Percentiles rank a stretch among this genome's conserved stretches.
These are phyloP conservation scores for Pisolithus tinctorius DNA, from an alignment of 768 basidiomycete species.

Conservation along the genomic window DNA sequence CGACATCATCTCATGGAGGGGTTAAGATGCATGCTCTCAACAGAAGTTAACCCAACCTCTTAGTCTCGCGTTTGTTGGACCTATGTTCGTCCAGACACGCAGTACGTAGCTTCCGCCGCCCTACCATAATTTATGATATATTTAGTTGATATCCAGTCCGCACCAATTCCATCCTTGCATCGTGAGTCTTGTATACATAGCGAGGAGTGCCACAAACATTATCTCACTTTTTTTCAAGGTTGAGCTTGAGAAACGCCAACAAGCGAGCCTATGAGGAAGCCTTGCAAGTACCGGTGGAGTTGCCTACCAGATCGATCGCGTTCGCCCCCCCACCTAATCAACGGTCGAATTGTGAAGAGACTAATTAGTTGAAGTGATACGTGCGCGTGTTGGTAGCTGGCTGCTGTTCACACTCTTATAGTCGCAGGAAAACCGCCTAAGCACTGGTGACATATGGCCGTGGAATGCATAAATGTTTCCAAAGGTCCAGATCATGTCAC, in stretches of 20 bases:
- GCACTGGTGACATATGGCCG: slow-evolving; percentile 11
- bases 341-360: not conserved
- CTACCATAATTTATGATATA: not conserved
- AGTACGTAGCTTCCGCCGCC: slow-evolving; percentile 11
- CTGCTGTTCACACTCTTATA: not conserved
- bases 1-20: not conserved
- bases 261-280: slow-evolving; percentile 8
- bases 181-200: slow-evolving; percentile 8
- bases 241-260: slow-evolving; percentile 21
- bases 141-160: slow-evolving; percentile 12
- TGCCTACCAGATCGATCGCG: slow-evolving; percentile 12
- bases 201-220: too few relatives aligned
- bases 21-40: not conserved
- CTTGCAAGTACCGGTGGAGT: slow-evolving; percentile 1
- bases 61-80: slow-evolving; percentile 13
- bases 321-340: slow-evolving; percentile 17
- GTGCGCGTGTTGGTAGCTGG: not conserved
- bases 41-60: slow-evolving; percentile 15
- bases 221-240: slow-evolving; percentile 1
- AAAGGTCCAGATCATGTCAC: not conserved
- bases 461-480: not conserved
- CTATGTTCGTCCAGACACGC: slow-evolving; percentile 18
- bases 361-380: not conserved
- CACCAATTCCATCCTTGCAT: slow-evolving; percentile 24
- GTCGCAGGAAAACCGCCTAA: slow-evolving; percentile 1